Conservation (phyloP, 2,329 filamentous ascomycete species). For the Alternaria tenuissima region DNA sequence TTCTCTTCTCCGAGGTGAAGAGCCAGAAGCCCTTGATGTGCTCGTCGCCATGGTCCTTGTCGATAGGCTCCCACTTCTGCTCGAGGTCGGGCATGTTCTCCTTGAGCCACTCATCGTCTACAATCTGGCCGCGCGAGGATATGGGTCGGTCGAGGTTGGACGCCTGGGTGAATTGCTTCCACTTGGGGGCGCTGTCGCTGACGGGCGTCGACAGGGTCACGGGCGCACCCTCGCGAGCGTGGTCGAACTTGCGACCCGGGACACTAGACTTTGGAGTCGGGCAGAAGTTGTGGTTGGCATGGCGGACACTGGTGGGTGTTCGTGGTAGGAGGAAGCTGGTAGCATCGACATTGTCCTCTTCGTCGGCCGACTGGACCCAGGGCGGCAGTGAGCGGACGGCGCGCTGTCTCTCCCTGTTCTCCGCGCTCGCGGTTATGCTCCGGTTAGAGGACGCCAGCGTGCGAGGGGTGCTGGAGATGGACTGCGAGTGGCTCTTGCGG, state of each 20-base stretch:
- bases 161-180: conserved; percentile 49
- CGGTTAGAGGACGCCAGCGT: conserved; percentile 48
- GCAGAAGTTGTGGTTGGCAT: conserved; percentile 50
- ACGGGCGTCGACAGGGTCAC: conserved; percentile 47
- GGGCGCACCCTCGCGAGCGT: conserved; percentile 49
- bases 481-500: conserved; percentile 45
- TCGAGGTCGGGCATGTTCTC: conserved; percentile 59
- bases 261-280: conserved; percentile 51
- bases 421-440: conserved; percentile 36
- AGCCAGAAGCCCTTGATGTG: conserved; percentile 60
- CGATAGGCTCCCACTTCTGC: conserved; percentile 63
- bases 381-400: conserved; percentile 48
- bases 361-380: conserved; percentile 51
- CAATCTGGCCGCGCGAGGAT: conserved; percentile 46
- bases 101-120: conserved; percentile 57
- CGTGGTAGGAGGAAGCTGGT: conserved; percentile 46
- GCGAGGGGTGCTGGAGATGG: conserved; percentile 47
- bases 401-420: conserved; percentile 46
- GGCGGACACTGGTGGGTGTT: conserved; percentile 44
- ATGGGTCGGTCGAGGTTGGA: conserved; percentile 39
- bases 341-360: conserved; percentile 45
- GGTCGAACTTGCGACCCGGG: conserved; percentile 51
- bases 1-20: conserved; percentile 57
- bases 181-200: conserved; percentile 48
- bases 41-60: conserved; percentile 60